These are phyloP conservation scores for Ophiocordyceps unilateralis DNA, from an alignment of 2,329 filamentous ascomycete genomes.

Conservation along the genomic window DNA sequence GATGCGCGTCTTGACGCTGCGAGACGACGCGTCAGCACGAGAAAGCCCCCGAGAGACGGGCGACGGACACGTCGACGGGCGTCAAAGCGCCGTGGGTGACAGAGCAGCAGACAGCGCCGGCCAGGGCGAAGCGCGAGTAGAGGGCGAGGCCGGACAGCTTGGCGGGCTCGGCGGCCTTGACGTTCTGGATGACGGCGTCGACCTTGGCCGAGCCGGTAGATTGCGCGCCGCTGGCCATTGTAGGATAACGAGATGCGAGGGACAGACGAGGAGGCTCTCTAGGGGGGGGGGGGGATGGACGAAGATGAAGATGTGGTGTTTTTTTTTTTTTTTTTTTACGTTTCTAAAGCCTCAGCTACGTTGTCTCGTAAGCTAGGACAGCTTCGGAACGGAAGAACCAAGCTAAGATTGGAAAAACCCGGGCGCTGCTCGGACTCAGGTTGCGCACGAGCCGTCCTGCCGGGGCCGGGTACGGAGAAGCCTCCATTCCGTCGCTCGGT, in stretches of 20 bases:
- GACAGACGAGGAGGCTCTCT: neutral
- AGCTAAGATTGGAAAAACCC: neutral
- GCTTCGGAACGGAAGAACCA: neutral
- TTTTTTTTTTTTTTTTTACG: neutral
- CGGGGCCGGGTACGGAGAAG: neutral
- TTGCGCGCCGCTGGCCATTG: slow-evolving; percentile 24
- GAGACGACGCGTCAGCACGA: neutral
- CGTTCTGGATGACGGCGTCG: slow-evolving; percentile 25
- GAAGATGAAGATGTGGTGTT: slow-evolving; percentile 2
- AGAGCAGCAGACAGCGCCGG: slow-evolving; percentile 94
- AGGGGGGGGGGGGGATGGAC: slow-evolving; percentile 11
- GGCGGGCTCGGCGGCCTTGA: slow-evolving; percentile 21
- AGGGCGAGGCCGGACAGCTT: slow-evolving; percentile 42
- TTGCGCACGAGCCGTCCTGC: neutral
- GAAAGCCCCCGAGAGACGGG: neutral
- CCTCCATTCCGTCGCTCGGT: neutral
- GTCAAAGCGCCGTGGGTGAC: slow-evolving; percentile 94
- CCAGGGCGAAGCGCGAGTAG: slow-evolving; percentile 93
- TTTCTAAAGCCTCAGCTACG: neutral
- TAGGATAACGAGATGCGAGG: neutral
- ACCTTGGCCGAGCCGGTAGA: slow-evolving; percentile 25
- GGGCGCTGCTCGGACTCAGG: neutral
- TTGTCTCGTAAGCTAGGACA: neutral
- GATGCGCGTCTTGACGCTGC: slow-evolving; percentile 86
- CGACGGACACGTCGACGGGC: slow-evolving; percentile 95